Evolutionary conservation across 2,329 filamentous ascomycete species (phyloP).

Genomic region (Fonsecaea multimorphosa): DNA sequence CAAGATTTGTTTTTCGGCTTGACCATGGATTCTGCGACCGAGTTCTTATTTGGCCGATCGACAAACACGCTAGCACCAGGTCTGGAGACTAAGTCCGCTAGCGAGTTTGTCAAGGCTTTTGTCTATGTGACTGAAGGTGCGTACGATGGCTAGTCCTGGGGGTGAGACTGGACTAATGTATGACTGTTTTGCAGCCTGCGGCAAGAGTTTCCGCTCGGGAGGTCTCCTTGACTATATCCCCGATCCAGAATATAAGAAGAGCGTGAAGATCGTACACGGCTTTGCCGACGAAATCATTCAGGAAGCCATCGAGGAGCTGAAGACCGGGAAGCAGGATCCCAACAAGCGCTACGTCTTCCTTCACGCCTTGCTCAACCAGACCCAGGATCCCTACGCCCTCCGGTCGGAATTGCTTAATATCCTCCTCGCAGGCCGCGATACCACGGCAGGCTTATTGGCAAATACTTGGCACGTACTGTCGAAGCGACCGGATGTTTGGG

Average conservation of each 20-base stretch:
- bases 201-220: constrained; percentile 31
- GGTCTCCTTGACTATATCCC: constrained; percentile 33
- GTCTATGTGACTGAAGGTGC: constrained; percentile 32
- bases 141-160: neutral
- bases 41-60: constrained; percentile 70
- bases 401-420: constrained; percentile 45
- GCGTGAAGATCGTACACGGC: constrained; percentile 36
- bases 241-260: constrained; percentile 31
- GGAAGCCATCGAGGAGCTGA: constrained; percentile 30
- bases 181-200: constrained; percentile 19
- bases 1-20: constrained; percentile 67
- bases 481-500: constrained; percentile 46
- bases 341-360: constrained; percentile 57
- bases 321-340: constrained; percentile 44
- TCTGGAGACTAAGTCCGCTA: constrained; percentile 34
- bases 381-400: constrained; percentile 35
- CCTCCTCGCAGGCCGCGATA: constrained; percentile 48
- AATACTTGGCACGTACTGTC: constrained; percentile 45
- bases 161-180: constrained; percentile 5
- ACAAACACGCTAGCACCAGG: constrained; percentile 39
- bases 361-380: constrained; percentile 36
- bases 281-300: constrained; percentile 37
- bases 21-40: constrained; percentile 70
- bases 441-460: constrained; percentile 46
- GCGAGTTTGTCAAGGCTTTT: constrained; percentile 36